Percentiles rank a stretch among this genome's conserved stretches.
These are phyloP conservation scores for Patellifolia procumbens DNA, from an alignment of 179 eudicot species.

Conservation along the genomic window DNA sequence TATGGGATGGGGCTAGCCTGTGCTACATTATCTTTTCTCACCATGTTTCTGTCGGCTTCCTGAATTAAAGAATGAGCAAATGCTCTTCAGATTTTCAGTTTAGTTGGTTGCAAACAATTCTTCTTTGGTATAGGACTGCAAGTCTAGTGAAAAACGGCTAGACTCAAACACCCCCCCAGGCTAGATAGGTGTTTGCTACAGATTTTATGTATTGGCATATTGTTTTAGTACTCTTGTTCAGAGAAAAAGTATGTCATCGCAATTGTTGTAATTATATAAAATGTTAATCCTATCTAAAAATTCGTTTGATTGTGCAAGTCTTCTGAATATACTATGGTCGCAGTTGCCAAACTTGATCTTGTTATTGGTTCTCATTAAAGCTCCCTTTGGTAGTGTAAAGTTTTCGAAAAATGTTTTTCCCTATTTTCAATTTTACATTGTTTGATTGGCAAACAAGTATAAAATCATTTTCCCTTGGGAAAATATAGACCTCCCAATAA, in stretches of 20 bases:
- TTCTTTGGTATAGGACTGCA: background rate
- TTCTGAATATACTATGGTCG: background rate
- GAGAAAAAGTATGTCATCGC: background rate
- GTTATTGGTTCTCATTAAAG: too few relatives aligned
- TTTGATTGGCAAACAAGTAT: too few relatives aligned
- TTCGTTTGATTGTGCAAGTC: background rate
- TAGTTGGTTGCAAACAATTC: background rate
- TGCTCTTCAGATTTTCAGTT: background rate
- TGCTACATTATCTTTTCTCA: background rate
- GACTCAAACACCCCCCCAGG: background rate
- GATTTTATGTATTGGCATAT: background rate
- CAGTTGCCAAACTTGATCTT: too few relatives aligned
- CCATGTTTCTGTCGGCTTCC: background rate
- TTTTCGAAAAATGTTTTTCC: too few relatives aligned
- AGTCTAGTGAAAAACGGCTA: background rate
- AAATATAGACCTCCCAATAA: too few relatives aligned
- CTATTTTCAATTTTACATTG: too few relatives aligned
- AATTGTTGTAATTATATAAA: background rate
- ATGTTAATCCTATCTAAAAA: background rate
- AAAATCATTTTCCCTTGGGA: too few relatives aligned
- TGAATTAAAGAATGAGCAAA: background rate
- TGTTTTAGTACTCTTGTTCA: background rate
- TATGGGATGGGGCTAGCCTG: too few relatives aligned
- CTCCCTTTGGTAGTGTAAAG: too few relatives aligned
- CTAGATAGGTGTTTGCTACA: background rate